Percentiles rank a stretch among this genome's conserved stretches.
Conservation (phyloP, 1,139 yeast species). For the Yamadazyma kanchanaburiensis region DNA sequence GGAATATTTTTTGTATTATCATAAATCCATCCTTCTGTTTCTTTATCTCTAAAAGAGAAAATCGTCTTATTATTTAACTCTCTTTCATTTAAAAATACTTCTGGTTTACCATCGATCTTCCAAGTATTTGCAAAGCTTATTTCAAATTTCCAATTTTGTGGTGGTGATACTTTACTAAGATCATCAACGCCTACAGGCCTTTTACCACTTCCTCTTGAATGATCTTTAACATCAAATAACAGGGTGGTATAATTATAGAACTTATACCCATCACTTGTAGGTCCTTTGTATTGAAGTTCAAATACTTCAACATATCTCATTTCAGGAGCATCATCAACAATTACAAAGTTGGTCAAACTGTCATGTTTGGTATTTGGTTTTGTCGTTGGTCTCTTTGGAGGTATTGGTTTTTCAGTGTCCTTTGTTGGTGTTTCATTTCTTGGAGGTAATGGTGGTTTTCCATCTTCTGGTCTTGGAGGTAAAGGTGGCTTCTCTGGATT, state of each 20-base stretch:
- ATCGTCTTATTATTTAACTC: conserved; percentile 23
- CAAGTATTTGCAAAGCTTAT: conserved; percentile 54
- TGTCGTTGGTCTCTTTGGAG: not conserved
- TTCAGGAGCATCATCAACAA: conserved; percentile 60
- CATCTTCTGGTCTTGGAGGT: not conserved
- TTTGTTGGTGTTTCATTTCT: conserved; percentile 1
- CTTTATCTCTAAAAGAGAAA: conserved; percentile 30
- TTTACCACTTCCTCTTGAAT: conserved; percentile 52
- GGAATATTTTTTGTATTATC: conserved; percentile 25
- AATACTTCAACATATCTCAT: conserved; percentile 64
- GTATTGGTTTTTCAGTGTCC: not conserved
- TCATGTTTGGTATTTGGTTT: not conserved
- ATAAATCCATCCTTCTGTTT: conserved; percentile 44
- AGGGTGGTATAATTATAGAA: conserved; percentile 30
- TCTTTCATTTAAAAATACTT: conserved; percentile 51
- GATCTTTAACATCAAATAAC: conserved; percentile 52
- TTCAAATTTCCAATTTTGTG: conserved; percentile 73
- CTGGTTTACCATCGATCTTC: conserved; percentile 57
- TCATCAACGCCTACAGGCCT: conserved; percentile 62
- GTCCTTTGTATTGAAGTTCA: conserved; percentile 68
- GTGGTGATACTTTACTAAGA: conserved; percentile 60
- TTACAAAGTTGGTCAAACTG: conserved; percentile 1
- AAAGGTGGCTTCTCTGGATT: conserved; percentile 1
- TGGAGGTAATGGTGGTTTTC: conserved; percentile 1
- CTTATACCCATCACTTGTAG: conserved; percentile 59